Evolutionary conservation across 2,329 filamentous ascomycete genomes (phyloP).

Genomic region (Fusarium sp.): DNA sequence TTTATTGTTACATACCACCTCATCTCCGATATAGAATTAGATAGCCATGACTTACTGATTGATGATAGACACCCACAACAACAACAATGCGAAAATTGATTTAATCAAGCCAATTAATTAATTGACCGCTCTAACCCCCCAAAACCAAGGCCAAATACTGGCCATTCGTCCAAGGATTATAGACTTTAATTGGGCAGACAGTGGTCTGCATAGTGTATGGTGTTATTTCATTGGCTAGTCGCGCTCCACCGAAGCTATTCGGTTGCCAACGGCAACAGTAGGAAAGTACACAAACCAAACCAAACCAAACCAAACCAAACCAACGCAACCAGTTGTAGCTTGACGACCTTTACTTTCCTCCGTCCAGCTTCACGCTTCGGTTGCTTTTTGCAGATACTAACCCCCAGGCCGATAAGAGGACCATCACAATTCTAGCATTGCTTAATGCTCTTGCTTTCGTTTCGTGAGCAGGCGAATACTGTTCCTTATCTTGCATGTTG

Average conservation of each 20-base stretch:
- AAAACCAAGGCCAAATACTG: not conserved
- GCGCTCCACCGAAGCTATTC: not conserved
- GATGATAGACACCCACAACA: constrained; percentile 15
- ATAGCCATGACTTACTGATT: constrained; percentile 21
- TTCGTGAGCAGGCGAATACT: constrained; percentile 24
- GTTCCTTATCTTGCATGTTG: constrained; percentile 44
- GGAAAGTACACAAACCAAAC: constrained; percentile 53
- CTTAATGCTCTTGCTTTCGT: constrained; percentile 41
- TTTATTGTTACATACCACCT: constrained; percentile 31
- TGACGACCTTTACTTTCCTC: constrained; percentile 26
- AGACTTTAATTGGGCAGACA: constrained; percentile 11
- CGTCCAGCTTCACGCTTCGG: constrained; percentile 30
- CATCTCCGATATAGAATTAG: constrained; percentile 36
- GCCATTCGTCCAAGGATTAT: not conserved
- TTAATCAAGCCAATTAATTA: constrained; percentile 1
- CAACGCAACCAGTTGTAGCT: constrained; percentile 30
- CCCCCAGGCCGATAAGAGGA: constrained; percentile 22
- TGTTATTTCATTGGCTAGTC: constrained; percentile 25
- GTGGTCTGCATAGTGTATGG: not conserved
- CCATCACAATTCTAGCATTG: constrained; percentile 42
- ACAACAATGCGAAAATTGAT: constrained; percentile 9
- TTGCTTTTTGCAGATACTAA: constrained; percentile 42
- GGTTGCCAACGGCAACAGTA: constrained; percentile 50
- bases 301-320: constrained; percentile 50
- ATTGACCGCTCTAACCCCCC: constrained; percentile 10